Base-by-base conservation (phyloP, 2,329 filamentous ascomycete species). In the Eurotiales sp. region DNA sequence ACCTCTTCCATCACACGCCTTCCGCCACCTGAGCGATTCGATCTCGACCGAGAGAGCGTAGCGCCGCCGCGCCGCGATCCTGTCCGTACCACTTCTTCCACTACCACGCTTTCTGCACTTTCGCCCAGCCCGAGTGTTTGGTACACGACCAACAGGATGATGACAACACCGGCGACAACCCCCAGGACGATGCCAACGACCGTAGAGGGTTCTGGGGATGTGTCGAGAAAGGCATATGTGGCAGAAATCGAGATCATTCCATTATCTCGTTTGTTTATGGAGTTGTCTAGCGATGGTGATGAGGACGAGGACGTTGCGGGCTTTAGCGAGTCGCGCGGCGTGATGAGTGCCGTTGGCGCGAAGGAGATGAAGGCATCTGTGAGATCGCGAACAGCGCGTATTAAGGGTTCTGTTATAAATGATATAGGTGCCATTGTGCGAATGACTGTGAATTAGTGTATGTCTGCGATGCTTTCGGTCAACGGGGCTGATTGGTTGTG, bases 151-250 rank as follows among this genome's bases (percentile, higher is more conserved):
- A 77, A 76, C 25, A 82, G 65, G 11, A 82, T 55, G 29, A 83
- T 67, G 27, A 82, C 62, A 62, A 83, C 78, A 47, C 74, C 80
- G 23, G 67, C 72, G 43, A 78, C 67, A 53, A 62, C 59, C 65
- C 75, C 57, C 61, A 79, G 64, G 55, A 72, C 77, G 52, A 85
- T 84, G 50, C 83, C 83, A 8, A 76, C 81, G 1, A 86, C 77
- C 34, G 77, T 76, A 49, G 80, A 82, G 0, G 82, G 77, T 1
- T 73, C 42, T 0, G 81, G 81, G 5, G 80, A 77, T 22, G 69
- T 60, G 62, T 78, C 67, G 29, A 81, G 69, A 47, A 73, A 72
- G 41, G 76, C 73, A 67, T 87, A 87, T 58, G 81, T 81, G 22
- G 80, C 77, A 1, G 83, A 82, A 58, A 87, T 83, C 55, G 81